These are phyloP conservation scores for Trichoderma citrinoviride DNA, from an alignment of 2,329 filamentous ascomycete species.

Conservation along the genomic window DNA sequence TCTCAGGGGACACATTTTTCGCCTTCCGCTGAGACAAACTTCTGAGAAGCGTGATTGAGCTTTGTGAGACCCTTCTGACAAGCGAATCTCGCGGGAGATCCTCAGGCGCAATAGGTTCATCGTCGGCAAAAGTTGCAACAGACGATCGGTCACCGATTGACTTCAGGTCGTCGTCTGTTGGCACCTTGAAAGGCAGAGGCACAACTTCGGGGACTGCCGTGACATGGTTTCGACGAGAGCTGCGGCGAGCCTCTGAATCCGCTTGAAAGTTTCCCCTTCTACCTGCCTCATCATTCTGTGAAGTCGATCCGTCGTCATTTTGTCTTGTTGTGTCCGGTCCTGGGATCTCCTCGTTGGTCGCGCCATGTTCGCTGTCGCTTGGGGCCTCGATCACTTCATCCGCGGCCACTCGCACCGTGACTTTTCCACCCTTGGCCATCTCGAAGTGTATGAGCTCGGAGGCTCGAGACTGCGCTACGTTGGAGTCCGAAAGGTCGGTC, in stretches of 20 bases:
- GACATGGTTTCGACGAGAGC: slow-evolving; percentile 26
- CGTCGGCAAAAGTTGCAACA: slow-evolving; percentile 67
- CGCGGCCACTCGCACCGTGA: slow-evolving; percentile 53
- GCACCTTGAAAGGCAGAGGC: slow-evolving; percentile 64
- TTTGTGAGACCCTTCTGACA: slow-evolving; percentile 49
- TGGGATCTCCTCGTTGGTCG: slow-evolving; percentile 31
- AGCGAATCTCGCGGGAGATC: slow-evolving; percentile 37
- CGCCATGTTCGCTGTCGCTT: slow-evolving; percentile 23
- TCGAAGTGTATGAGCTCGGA: slow-evolving; percentile 43
- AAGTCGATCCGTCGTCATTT: background rate
- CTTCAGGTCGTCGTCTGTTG: slow-evolving; percentile 40
- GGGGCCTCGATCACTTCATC: slow-evolving; percentile 43
- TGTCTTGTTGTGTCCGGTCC: background rate
- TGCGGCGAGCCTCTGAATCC: slow-evolving; percentile 23
- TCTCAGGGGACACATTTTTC: slow-evolving; percentile 24
- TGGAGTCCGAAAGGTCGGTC: slow-evolving; percentile 44
- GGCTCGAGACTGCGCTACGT: slow-evolving; percentile 31
- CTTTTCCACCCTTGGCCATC: slow-evolving; percentile 42
- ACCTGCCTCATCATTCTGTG: background rate
- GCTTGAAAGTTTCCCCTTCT: slow-evolving; percentile 28
- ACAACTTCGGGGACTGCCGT: slow-evolving; percentile 51
- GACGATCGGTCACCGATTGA: slow-evolving; percentile 58
- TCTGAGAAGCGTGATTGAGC: slow-evolving; percentile 46
- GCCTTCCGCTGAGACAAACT: slow-evolving; percentile 41
- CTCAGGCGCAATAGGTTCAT: slow-evolving; percentile 43